These are phyloP conservation scores for Penicillium malachiteum DNA, from an alignment of 495 filamentous ascomycete species.

Conservation along the genomic window DNA sequence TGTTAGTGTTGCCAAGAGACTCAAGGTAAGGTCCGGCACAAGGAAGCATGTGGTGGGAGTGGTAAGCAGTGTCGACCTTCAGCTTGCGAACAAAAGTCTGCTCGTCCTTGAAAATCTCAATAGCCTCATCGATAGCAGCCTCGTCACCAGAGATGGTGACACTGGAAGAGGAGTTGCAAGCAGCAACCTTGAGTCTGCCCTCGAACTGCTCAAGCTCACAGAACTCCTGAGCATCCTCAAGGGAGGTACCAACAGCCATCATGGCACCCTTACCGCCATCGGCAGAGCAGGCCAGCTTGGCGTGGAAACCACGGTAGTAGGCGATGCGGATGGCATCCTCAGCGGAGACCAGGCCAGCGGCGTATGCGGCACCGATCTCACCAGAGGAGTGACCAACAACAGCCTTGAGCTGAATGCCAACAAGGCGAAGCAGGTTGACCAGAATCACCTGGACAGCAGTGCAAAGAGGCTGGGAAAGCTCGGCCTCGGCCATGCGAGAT, in stretches of 20 bases:
- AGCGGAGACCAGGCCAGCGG: constrained; percentile 22
- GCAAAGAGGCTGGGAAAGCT: constrained; percentile 42
- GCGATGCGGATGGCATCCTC: constrained; percentile 47
- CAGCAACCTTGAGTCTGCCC: constrained; percentile 22
- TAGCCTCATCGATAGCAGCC: constrained; percentile 26
- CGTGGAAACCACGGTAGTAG: constrained; percentile 47
- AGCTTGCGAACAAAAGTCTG: constrained; percentile 32
- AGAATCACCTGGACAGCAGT: constrained; percentile 25
- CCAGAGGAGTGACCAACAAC: constrained; percentile 33
- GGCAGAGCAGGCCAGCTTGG: background rate
- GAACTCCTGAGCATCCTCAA: constrained; percentile 43
- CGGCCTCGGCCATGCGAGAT: constrained; percentile 24
- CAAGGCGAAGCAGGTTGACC: constrained; percentile 18
- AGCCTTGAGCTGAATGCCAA: constrained; percentile 8
- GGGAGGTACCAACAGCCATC: constrained; percentile 49
- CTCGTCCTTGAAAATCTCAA: constrained; percentile 11
- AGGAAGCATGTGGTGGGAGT: constrained; percentile 32
- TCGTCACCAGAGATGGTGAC: constrained; percentile 35
- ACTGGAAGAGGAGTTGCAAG: constrained; percentile 29
- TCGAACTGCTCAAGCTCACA: constrained; percentile 1
- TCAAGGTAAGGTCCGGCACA: constrained; percentile 40
- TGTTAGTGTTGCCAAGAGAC: constrained; percentile 5
- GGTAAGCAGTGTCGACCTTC: constrained; percentile 40
- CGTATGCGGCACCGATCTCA: constrained; percentile 35
- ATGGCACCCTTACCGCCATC: constrained; percentile 42